Percentiles rank a stretch among this genome's conserved stretches.
Conservation (phyloP, 2,329 filamentous ascomycete species). For the Lachnellula cervina region DNA sequence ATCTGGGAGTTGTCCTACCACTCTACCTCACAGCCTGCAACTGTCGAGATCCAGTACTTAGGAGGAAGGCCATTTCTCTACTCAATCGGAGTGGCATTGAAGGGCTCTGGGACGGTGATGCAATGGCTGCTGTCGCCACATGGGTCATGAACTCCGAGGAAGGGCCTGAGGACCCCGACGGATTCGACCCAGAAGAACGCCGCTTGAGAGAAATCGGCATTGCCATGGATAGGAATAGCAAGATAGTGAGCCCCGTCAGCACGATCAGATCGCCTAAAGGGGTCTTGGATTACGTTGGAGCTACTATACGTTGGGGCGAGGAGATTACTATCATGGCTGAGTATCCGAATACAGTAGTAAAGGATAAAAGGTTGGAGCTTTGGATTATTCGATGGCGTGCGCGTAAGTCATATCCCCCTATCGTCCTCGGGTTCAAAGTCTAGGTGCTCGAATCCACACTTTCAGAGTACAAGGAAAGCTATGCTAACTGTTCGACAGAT, state of each 20-base stretch:
- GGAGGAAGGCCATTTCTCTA: constrained; percentile 57
- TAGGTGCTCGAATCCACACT: too few relatives aligned
- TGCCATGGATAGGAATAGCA: neutral
- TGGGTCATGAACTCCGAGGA: neutral
- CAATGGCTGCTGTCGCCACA: neutral
- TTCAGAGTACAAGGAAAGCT: too few relatives aligned
- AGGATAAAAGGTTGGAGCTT: too few relatives aligned
- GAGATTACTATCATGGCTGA: neutral
- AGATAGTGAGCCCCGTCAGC: neutral
- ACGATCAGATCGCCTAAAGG: neutral
- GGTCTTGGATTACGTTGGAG: neutral
- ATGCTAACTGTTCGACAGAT: too few relatives aligned
- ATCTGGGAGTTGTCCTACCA: constrained; percentile 51
- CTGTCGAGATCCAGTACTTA: constrained; percentile 50
- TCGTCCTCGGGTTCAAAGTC: too few relatives aligned
- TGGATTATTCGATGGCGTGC: too few relatives aligned
- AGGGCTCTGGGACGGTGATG: constrained; percentile 55
- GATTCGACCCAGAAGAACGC: neutral
- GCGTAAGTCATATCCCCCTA: too few relatives aligned
- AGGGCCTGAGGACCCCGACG: neutral
- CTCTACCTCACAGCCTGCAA: constrained; percentile 60
- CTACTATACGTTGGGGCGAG: neutral
- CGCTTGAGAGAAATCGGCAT: neutral
- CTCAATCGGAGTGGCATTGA: constrained; percentile 54
- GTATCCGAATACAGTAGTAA: too few relatives aligned